A percentile compares a stretch with the other conserved stretches of the same genome.
These are phyloP conservation scores for Pyrenula massariospora DNA, from an alignment of 495 filamentous ascomycete species.

Conservation along the genomic window DNA sequence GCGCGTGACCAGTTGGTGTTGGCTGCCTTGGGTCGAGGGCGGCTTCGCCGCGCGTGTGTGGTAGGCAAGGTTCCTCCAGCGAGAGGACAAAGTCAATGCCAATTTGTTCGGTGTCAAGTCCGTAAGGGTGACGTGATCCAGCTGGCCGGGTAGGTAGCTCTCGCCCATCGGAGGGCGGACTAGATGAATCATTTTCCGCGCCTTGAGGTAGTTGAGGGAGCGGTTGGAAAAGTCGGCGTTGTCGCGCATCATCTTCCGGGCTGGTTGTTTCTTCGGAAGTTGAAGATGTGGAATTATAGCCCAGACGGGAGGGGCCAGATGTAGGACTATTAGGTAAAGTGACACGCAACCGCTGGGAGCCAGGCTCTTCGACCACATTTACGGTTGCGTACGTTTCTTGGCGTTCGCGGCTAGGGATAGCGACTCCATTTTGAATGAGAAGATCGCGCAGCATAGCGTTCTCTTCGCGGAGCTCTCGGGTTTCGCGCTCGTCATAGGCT, in stretches of 20 bases:
- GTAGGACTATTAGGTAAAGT: neutral
- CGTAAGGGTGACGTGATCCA: too few species aligned
- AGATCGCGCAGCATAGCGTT: neutral
- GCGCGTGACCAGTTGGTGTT: conserved; percentile 10
- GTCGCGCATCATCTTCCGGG: neutral
- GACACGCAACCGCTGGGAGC: neutral
- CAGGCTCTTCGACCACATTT: neutral
- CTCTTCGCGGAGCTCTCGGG: neutral
- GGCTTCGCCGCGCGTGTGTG: conserved; percentile 8
- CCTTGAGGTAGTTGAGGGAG: neutral
- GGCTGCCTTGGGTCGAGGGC: conserved; percentile 5
- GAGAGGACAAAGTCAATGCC: conserved; percentile 15
- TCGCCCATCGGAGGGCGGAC: neutral
- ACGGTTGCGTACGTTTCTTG: neutral
- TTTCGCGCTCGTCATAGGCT: conserved; percentile 3
- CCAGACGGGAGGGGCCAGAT: neutral
- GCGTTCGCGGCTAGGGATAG: neutral
- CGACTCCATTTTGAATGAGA: neutral
- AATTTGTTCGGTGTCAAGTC: conserved; percentile 2
- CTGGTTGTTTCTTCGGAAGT: neutral
- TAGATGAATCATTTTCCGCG: neutral
- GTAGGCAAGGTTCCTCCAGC: conserved; percentile 16
- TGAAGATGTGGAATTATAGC: neutral
- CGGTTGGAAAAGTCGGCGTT: neutral
- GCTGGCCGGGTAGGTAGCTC: neutral